A percentile compares a stretch with the other conserved stretches of the same genome.
Evolutionary conservation across 2,329 filamentous ascomycete species (phyloP).

Genomic region (Arthrobotrys pseudoclavata): DNA sequence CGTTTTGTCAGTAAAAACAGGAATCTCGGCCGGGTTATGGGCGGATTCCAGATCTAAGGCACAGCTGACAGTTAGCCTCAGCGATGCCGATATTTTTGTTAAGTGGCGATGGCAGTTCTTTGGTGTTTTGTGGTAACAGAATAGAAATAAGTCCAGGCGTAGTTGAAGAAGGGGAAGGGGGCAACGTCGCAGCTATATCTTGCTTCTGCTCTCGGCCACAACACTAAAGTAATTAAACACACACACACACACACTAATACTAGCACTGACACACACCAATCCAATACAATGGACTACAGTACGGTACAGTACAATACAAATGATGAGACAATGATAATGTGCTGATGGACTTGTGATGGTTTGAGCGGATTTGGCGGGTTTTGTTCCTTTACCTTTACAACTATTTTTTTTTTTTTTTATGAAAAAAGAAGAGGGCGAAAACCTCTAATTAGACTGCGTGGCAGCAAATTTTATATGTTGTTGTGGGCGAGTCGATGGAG

Average conservation of each 20-base stretch:
- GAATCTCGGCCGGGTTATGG: constrained; percentile 26
- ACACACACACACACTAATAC: not conserved
- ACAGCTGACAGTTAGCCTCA: not conserved
- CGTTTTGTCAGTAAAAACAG: constrained; percentile 22
- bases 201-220: not conserved
- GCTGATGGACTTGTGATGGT: not conserved
- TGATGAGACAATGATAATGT: not conserved
- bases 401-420: not conserved
- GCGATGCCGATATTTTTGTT: not conserved
- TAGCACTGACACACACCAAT: not conserved
- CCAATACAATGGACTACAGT: not conserved
- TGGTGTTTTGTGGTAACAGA: not conserved
- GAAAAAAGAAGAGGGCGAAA: not conserved
- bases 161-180: not conserved
- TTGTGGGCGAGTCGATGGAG: constrained; percentile 19
- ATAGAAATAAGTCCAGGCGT: not conserved
- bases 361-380: constrained; percentile 8
- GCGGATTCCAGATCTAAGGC: constrained; percentile 21
- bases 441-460: not conserved
- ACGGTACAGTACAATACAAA: not conserved
- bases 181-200: not conserved
- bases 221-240: not conserved
- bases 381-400: constrained; percentile 20
- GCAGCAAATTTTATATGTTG: constrained; percentile 11
- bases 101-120: not conserved